These are phyloP conservation scores for Lotus japonicus DNA, from an alignment of 306 rosid species.

Conservation along the genomic window DNA sequence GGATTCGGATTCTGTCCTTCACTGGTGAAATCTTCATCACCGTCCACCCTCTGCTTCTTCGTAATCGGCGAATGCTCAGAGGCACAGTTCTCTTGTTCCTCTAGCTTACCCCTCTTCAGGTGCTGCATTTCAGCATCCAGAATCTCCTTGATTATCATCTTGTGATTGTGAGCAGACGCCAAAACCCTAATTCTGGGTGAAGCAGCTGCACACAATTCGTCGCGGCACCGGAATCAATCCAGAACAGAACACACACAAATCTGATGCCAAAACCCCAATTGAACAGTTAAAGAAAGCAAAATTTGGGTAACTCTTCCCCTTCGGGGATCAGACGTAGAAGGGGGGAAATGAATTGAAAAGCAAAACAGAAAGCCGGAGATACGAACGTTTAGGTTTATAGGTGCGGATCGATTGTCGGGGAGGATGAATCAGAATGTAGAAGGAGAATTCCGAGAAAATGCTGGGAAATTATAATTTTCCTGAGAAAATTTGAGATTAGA, in stretches of 20 bases:
- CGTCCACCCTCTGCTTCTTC: slow-evolving; percentile 41
- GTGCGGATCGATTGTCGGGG: no score
- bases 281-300: no score
- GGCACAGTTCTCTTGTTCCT: slow-evolving; percentile 27
- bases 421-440: no score
- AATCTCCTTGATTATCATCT: slow-evolving; percentile 52
- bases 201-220: not conserved
- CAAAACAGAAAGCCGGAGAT: no score
- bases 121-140: slow-evolving; percentile 50
- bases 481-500: no score
- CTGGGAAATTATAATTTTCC: no score
- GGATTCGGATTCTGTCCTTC: slow-evolving; percentile 29
- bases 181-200: slow-evolving; percentile 35
- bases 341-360: no score
- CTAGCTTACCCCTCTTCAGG: slow-evolving; percentile 53
- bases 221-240: not conserved
- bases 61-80: slow-evolving; percentile 13
- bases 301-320: no score
- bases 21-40: slow-evolving; percentile 26
- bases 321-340: no score
- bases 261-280: not conserved
- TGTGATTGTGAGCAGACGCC: slow-evolving; percentile 1
- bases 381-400: no score
- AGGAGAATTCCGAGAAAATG: no score
- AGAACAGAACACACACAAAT: not conserved